These are phyloP conservation scores for Linderina pennispora DNA, from an alignment of 192 early-diverging fungal genomes.

Conservation along the genomic window DNA sequence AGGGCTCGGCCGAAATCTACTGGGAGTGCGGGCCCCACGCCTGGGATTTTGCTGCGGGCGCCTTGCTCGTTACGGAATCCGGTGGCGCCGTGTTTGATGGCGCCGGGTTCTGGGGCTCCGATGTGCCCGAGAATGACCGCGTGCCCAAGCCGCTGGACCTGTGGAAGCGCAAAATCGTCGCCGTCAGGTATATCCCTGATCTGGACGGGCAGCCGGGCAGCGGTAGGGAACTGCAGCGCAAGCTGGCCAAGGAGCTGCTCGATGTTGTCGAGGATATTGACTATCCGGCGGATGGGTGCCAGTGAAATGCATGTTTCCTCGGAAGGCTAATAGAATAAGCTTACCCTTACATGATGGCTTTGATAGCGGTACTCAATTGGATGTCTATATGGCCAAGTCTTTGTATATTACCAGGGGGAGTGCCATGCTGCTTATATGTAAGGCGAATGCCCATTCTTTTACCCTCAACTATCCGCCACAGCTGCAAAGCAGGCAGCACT, in stretches of 20 bases:
- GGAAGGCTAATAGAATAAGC: too few species aligned
- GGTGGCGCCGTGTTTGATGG: slow-evolving; percentile 74
- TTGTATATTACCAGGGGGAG: too few species aligned
- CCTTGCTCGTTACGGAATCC: slow-evolving; percentile 75
- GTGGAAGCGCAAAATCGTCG: slow-evolving; percentile 31
- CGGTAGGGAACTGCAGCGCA: slow-evolving; percentile 42
- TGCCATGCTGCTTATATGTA: too few species aligned
- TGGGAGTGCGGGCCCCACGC: slow-evolving; percentile 78
- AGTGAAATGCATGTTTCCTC: too few species aligned
- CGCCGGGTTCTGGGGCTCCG: slow-evolving; percentile 33
- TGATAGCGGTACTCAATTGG: too few species aligned
- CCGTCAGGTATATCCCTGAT: slow-evolving; percentile 28
- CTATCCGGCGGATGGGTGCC: slow-evolving; percentile 35
- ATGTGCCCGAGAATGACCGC: slow-evolving; percentile 9
- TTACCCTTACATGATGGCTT: too few species aligned
- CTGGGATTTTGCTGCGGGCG: slow-evolving; percentile 91
- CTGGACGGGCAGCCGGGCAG: slow-evolving; percentile 23
- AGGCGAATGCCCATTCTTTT: too few species aligned
- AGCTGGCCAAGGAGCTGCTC: slow-evolving; percentile 55
- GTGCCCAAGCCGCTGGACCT: slow-evolving; percentile 21
- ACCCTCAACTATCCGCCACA: too few species aligned
- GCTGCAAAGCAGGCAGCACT: too few species aligned
- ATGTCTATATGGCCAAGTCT: too few species aligned
- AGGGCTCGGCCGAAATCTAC: slow-evolving; percentile 78
- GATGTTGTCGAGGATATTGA: slow-evolving; percentile 53